These are phyloP conservation scores for Cercophora newfieldiana DNA, from an alignment of 495 filamentous ascomycete genomes.

Conservation along the genomic window DNA sequence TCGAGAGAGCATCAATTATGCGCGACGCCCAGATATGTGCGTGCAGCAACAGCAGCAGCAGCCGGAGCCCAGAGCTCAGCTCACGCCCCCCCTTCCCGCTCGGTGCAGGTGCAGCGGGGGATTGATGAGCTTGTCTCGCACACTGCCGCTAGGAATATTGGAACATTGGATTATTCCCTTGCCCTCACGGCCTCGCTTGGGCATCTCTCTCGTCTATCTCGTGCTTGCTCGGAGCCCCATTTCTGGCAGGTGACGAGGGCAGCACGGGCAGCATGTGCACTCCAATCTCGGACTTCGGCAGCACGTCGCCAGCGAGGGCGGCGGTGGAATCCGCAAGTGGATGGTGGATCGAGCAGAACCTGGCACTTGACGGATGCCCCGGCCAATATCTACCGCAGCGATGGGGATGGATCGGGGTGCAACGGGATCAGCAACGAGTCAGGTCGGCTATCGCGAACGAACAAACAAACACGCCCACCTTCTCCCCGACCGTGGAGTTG, in stretches of 20 bases:
- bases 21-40: background rate
- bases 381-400: background rate
- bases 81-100: background rate
- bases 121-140: background rate
- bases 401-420: background rate
- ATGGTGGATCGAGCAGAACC: background rate
- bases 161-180: background rate
- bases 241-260: conserved; percentile 12
- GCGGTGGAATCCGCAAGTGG: background rate
- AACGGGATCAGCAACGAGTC: background rate
- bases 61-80: background rate
- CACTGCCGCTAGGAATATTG: background rate
- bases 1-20: background rate
- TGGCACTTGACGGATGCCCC: background rate
- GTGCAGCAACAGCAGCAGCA: no score
- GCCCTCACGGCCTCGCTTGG: background rate
- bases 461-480: background rate
- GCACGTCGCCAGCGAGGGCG: background rate
- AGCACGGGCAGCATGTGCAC: background rate
- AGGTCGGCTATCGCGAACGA: background rate
- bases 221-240: background rate
- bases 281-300: conserved; percentile 12
- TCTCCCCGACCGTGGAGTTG: background rate
- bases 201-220: background rate
- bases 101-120: no score